These are phyloP conservation scores for Vickermania ingenoplastis DNA, from an alignment of 208 protist species.

Conservation along the genomic window DNA sequence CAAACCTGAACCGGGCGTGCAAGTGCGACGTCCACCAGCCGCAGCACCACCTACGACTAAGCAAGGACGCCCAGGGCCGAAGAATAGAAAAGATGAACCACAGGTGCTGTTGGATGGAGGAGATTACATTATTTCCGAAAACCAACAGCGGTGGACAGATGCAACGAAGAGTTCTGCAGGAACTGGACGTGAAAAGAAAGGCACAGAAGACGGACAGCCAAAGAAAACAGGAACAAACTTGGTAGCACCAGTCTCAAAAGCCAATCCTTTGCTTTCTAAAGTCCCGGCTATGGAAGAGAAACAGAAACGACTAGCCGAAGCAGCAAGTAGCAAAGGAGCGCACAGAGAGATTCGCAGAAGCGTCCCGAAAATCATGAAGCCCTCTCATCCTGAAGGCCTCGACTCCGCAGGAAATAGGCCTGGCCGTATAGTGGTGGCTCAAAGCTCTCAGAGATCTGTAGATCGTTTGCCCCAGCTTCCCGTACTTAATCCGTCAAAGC, in stretches of 20 bases:
- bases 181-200: neutral
- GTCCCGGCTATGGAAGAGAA: neutral
- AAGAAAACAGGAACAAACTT: neutral
- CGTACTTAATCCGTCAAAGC: neutral
- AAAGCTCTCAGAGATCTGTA: neutral
- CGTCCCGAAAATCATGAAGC: neutral
- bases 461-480: neutral
- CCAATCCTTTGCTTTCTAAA: neutral
- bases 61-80: neutral
- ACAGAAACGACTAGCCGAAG: neutral
- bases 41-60: neutral
- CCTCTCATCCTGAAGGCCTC: neutral
- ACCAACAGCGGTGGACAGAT: constrained; percentile 17
- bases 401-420: no score
- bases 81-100: constrained; percentile 3
- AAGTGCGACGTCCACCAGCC: constrained; percentile 16
- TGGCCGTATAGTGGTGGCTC: neutral
- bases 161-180: neutral
- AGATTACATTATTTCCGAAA: constrained; percentile 33
- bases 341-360: neutral
- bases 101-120: constrained; percentile 40
- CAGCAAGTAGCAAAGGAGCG: neutral
- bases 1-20: constrained; percentile 23
- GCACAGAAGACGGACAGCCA: neutral
- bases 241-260: neutral